Conservation (phyloP, 768 basidiomycete species). For the Auriscalpium microsporum region DNA sequence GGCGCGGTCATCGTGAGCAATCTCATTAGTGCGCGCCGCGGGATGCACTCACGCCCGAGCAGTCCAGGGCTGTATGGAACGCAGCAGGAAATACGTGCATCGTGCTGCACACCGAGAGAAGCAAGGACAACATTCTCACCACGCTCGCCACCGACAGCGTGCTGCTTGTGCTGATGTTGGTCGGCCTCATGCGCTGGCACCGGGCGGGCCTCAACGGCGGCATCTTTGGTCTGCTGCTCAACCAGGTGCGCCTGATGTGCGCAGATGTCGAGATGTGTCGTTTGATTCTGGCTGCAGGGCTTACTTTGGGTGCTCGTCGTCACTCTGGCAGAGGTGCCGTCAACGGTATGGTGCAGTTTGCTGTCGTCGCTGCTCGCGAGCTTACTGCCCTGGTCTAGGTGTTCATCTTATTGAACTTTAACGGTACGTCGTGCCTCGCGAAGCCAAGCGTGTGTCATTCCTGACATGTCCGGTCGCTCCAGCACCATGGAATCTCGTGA, state of each 20-base stretch:
- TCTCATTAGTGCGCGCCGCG: too few species aligned
- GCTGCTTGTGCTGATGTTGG: constrained; percentile 6
- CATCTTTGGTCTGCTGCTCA: constrained; percentile 2
- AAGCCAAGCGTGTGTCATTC: not conserved
- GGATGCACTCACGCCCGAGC: not conserved
- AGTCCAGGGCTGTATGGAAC: constrained; percentile 1
- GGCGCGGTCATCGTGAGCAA: too few species aligned
- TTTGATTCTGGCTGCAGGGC: not conserved
- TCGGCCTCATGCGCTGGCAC: constrained; percentile 7
- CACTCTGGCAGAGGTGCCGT: constrained; percentile 6
- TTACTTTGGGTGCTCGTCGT: constrained; percentile 1
- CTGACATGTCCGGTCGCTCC: too few species aligned
- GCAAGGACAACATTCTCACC: not conserved
- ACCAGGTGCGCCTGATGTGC: not conserved
- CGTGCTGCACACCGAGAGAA: not conserved
- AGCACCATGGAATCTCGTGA: constrained; percentile 10
- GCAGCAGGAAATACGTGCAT: not conserved
- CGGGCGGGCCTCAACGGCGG: constrained; percentile 5
- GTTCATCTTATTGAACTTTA: constrained; percentile 6
- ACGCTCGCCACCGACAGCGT: constrained; percentile 5
- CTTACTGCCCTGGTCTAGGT: not conserved
- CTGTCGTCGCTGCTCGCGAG: too few species aligned
- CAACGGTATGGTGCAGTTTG: constrained; percentile 1
- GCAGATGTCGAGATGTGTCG: not conserved
- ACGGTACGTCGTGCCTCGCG: not conserved